Conservation (phyloP, 495 filamentous ascomycete genomes). For the Lepraria neglecta region DNA sequence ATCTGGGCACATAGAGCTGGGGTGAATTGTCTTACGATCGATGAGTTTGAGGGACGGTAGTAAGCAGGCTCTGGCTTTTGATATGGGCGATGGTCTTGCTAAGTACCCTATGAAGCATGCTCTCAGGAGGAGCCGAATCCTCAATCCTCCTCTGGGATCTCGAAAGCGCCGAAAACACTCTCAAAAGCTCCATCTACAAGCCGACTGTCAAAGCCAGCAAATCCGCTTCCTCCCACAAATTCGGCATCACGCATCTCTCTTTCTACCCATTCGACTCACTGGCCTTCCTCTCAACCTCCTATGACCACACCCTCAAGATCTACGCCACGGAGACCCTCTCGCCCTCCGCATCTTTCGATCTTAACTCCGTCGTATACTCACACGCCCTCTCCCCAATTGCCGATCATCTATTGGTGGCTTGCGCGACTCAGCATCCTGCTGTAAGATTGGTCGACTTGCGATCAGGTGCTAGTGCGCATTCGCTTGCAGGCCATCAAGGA, state of each 20-base stretch:
- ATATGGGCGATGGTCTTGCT: constrained; percentile 14
- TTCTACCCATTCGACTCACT: constrained; percentile 84
- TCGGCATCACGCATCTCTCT: constrained; percentile 73
- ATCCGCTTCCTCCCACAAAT: constrained; percentile 54
- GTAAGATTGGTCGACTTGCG: constrained; percentile 78
- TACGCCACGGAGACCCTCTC: constrained; percentile 61
- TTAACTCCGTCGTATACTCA: constrained; percentile 65
- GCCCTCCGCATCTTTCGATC: constrained; percentile 57
- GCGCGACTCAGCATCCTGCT: constrained; percentile 71
- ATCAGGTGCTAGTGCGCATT: constrained; percentile 69
- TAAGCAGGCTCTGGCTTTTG: constrained; percentile 34
- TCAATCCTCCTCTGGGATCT: constrained; percentile 81
- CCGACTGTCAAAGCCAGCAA: constrained; percentile 44
- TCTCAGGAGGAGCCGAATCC: constrained; percentile 76
- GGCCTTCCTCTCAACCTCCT: constrained; percentile 75
- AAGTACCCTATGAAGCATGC: constrained; percentile 45
- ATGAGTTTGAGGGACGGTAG: constrained; percentile 72
- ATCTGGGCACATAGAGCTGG: constrained; percentile 65
- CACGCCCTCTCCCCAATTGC: constrained; percentile 69
- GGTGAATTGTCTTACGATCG: constrained; percentile 67
- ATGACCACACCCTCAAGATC: constrained; percentile 76
- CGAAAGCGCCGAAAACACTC: constrained; percentile 42
- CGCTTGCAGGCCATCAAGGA: constrained; percentile 65
- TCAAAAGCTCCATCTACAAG: constrained; percentile 40
- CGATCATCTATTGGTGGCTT: constrained; percentile 69